Percentiles rank a stretch among this genome's conserved stretches.
These are phyloP conservation scores for Diplotaxis tenuifolia DNA, from an alignment of 345 rosid genomes.

Conservation along the genomic window DNA sequence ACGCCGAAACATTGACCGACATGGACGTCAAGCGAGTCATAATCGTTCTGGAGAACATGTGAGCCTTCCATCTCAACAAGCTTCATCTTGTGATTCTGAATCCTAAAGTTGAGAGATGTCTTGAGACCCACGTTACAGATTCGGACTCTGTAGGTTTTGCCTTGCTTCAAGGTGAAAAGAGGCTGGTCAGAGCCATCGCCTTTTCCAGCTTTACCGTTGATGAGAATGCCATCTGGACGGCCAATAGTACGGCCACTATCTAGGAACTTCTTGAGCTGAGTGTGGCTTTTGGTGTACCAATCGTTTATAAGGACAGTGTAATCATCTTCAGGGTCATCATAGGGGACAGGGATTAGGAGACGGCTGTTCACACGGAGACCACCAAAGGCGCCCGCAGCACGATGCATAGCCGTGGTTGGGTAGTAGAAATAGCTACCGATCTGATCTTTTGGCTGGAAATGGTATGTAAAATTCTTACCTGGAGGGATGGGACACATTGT, in stretches of 20 bases:
- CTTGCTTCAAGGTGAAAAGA: constrained; percentile 29
- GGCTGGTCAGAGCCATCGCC: constrained; percentile 36
- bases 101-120: not conserved
- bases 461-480: constrained; percentile 63
- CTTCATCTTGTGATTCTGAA: not conserved
- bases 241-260: constrained; percentile 47
- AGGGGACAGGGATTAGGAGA: constrained; percentile 45
- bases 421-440: constrained; percentile 71
- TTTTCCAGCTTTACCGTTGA: constrained; percentile 56
- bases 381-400: constrained; percentile 64
- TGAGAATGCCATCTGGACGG: constrained; percentile 51
- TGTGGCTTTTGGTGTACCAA: constrained; percentile 56
- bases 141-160: not conserved
- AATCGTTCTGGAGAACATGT: constrained; percentile 53
- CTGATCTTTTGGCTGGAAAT: constrained; percentile 82
- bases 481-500: constrained; percentile 70
- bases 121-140: not conserved
- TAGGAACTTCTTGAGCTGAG: constrained; percentile 21
- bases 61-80: not conserved
- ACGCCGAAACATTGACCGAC: constrained; percentile 53
- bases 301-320: constrained; percentile 49
- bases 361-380: constrained; percentile 68
- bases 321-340: not conserved
- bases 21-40: constrained; percentile 65
- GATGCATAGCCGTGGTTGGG: constrained; percentile 48